A percentile compares a stretch with the other conserved stretches of the same genome.
These are phyloP conservation scores for Chaetomiaceae sp. DNA, from an alignment of 2,329 filamentous ascomycete genomes.

Conservation along the genomic window DNA sequence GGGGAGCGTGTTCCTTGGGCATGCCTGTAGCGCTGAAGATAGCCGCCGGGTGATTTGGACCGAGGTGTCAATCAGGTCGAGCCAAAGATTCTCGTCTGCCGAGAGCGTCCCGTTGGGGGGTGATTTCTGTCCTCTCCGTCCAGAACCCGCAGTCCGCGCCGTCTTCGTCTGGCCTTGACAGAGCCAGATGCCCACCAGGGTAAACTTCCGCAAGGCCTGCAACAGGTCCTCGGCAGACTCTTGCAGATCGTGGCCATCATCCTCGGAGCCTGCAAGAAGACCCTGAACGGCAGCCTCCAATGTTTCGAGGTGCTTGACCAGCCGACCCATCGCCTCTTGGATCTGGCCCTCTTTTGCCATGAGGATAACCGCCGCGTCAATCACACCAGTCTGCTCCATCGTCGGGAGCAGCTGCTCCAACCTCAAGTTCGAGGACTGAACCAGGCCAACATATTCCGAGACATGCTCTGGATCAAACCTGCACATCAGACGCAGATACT, in stretches of 20 bases:
- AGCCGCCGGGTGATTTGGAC: constrained; percentile 61
- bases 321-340: constrained; percentile 74
- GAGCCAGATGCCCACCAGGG: constrained; percentile 90
- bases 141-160: constrained; percentile 39
- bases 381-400: constrained; percentile 82
- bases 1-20: constrained; percentile 11
- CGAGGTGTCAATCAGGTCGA: constrained; percentile 55
- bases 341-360: constrained; percentile 86
- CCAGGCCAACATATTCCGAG: constrained; percentile 71
- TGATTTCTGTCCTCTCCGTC: constrained; percentile 49
- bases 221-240: constrained; percentile 70
- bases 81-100: constrained; percentile 53
- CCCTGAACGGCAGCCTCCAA: constrained; percentile 74
- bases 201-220: constrained; percentile 78
- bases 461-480: constrained; percentile 76
- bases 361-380: constrained; percentile 88
- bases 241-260: constrained; percentile 49
- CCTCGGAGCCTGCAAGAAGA: constrained; percentile 56
- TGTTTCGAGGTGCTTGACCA: constrained; percentile 74
- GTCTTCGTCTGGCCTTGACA: constrained; percentile 79
- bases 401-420: constrained; percentile 77
- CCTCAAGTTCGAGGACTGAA: constrained; percentile 72
- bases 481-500: constrained; percentile 89
- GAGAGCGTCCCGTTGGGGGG: constrained; percentile 42
- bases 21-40: constrained; percentile 48